Base-by-base conservation (phyloP, 1,284 basidiomycete species). In the Microbotryum intermedium region DNA sequence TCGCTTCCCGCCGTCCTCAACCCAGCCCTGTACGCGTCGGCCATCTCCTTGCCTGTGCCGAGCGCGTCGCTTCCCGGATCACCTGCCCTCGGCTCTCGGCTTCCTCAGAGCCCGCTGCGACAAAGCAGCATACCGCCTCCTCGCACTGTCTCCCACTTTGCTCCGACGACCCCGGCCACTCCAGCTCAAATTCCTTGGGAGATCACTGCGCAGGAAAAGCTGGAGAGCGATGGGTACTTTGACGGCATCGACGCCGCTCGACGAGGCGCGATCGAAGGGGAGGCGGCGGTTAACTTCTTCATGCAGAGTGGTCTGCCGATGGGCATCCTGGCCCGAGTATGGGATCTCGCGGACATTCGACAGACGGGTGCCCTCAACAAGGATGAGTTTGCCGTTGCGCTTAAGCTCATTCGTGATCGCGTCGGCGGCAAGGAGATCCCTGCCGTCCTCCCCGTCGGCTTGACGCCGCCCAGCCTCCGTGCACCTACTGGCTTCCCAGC, bases 211-310 rank as follows among this genome's bases (percentile, higher is more conserved):
- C 77, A 81, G 3, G 92, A 94, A 71, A 97, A 97, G 74, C 80
- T 84, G 0, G 81, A 79, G 43, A 80, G 87, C 4, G 93, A 98
- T 73, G 78, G 78, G 18, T 87, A 87, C 76, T 99, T 97, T 72
- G 84, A 88, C 59, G 80, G 80, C 30, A 81, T 98, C 42, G 95
- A 98, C 74, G 76, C 81, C 18, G 80, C 83, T 64, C 84, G 82
- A 67, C 81, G 78, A 62, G 93, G 92, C 1, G 87, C 81, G 69
- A 88, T 98, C 39, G 91, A 94, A 71, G 93, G 92, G 11, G 90
- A 94, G 65, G 83, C 89, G 25, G 95, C 92, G 5, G 95, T 97
- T 0, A 90, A 90, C 6, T 98, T 98, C 76, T 89, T 99, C 85
- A 77, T 95, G 64, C 86, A 93, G 74, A 94, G 91, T 55, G 87